These are phyloP conservation scores for Hymenoscyphus fraxineus DNA, from an alignment of 2,329 filamentous ascomycete genomes.

Conservation along the genomic window DNA sequence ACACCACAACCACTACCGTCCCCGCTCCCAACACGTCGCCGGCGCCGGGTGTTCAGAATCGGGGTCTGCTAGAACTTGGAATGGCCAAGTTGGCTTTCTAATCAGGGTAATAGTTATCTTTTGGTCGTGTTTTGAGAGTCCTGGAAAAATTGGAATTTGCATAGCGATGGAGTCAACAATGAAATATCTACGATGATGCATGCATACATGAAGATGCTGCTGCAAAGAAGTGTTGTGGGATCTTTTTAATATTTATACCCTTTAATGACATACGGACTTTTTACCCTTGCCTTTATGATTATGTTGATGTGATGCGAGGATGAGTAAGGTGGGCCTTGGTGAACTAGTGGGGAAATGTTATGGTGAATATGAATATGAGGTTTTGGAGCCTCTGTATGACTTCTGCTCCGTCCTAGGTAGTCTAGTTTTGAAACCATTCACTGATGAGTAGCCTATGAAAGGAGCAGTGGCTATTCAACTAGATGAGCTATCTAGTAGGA, in stretches of 20 bases:
- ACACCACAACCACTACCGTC: conserved; percentile 17
- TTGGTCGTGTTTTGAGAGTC: background rate
- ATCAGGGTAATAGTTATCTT: background rate
- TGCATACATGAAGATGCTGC: background rate
- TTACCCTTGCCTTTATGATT: background rate
- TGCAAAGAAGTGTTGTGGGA: background rate
- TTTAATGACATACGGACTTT: background rate
- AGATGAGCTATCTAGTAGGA: too few relatives aligned
- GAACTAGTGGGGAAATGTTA: too few relatives aligned
- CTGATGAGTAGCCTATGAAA: too few relatives aligned
- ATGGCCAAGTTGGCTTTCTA: background rate
- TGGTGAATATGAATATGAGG: too few relatives aligned
- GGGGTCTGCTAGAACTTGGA: background rate
- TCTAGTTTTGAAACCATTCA: too few relatives aligned
- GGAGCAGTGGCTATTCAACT: too few relatives aligned
- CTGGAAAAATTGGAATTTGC: conserved; percentile 12
- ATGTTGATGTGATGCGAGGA: background rate
- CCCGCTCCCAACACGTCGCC: background rate
- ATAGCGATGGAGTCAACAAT: conserved; percentile 27
- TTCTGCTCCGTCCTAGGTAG: too few relatives aligned
- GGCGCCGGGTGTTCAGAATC: too few relatives aligned
- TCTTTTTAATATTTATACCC: background rate
- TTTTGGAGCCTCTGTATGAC: too few relatives aligned
- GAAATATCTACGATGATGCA: background rate
- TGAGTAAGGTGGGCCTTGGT: too few relatives aligned